Percentiles rank a stretch among this genome's conserved stretches.
Evolutionary conservation across 1,284 basidiomycete genomes (phyloP).

Genomic region (Gymnopus androsaceus): DNA sequence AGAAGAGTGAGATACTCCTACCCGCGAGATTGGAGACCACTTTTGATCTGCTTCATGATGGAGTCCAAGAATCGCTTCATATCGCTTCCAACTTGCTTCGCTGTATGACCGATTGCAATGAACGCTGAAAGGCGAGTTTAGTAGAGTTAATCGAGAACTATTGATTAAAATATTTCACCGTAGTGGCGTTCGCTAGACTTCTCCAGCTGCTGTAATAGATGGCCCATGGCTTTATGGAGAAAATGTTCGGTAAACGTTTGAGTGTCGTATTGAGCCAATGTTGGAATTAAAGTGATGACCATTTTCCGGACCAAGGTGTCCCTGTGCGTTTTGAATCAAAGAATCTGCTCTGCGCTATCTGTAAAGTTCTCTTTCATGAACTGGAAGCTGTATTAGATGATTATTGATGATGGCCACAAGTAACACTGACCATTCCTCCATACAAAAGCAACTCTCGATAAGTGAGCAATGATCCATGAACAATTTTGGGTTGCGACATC

Average conservation of each 20-base stretch:
- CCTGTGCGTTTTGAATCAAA: constrained; percentile 86
- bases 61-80: constrained; percentile 97
- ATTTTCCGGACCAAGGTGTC: constrained; percentile 88
- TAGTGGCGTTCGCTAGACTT: constrained; percentile 90
- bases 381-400: constrained; percentile 39
- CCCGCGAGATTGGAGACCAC: constrained; percentile 85
- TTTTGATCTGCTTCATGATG: constrained; percentile 89
- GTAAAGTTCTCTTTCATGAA: constrained; percentile 94
- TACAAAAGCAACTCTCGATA: constrained; percentile 91
- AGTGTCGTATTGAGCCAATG: constrained; percentile 92
- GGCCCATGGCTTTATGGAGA: constrained; percentile 89
- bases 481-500: constrained; percentile 79
- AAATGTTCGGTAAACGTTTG: constrained; percentile 89
- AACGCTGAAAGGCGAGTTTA: constrained; percentile 60
- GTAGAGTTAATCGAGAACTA: constrained; percentile 9
- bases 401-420: background rate
- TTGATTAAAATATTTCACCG: constrained; percentile 46
- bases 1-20: constrained; percentile 37
- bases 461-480: constrained; percentile 92
- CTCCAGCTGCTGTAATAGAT: constrained; percentile 85
- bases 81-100: constrained; percentile 87
- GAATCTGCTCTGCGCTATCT: constrained; percentile 88
- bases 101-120: constrained; percentile 95
- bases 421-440: constrained; percentile 80
- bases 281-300: constrained; percentile 92